Conservation (phyloP, 768 basidiomycete genomes). For the Russula ochroleuca region DNA sequence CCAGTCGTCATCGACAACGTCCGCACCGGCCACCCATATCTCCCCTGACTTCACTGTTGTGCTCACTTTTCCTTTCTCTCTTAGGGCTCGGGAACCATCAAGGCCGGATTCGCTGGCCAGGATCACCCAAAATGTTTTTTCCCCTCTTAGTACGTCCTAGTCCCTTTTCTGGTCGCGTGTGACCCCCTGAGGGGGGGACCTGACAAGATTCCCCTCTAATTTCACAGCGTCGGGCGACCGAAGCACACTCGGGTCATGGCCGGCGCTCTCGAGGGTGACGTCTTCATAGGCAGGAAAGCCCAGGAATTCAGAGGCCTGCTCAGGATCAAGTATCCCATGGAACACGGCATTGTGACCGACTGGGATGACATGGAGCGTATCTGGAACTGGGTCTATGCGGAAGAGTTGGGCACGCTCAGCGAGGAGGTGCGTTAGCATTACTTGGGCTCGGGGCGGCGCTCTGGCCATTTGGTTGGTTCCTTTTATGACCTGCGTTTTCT, state of each 20-base stretch:
- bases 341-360: conserved; percentile 97
- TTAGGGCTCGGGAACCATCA: conserved; percentile 98
- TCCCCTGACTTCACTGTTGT: conserved; percentile 20
- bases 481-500: conserved; percentile 19
- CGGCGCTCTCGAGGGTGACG: conserved; percentile 92
- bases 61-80: conserved; percentile 24
- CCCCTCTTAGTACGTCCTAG: conserved; percentile 86
- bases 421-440: conserved; percentile 71
- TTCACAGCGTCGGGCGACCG: conserved; percentile 82
- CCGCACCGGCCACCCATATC: conserved; percentile 33
- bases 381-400: conserved; percentile 97
- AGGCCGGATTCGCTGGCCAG: conserved; percentile 98
- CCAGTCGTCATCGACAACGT: conserved; percentile 99
- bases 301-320: conserved; percentile 94
- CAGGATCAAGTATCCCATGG: conserved; percentile 99
- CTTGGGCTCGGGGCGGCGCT: no score
- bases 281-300: conserved; percentile 91
- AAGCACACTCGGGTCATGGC: conserved; percentile 99
- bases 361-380: conserved; percentile 99
- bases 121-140: conserved; percentile 99
- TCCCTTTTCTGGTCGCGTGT: conserved; percentile 24
- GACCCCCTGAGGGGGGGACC: neutral
- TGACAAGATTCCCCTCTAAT: neutral
- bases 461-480: neutral
- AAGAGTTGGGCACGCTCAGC: conserved; percentile 90